These are phyloP conservation scores for Puccinia coronata DNA, from an alignment of 1,284 basidiomycete species.

Conservation along the genomic window DNA sequence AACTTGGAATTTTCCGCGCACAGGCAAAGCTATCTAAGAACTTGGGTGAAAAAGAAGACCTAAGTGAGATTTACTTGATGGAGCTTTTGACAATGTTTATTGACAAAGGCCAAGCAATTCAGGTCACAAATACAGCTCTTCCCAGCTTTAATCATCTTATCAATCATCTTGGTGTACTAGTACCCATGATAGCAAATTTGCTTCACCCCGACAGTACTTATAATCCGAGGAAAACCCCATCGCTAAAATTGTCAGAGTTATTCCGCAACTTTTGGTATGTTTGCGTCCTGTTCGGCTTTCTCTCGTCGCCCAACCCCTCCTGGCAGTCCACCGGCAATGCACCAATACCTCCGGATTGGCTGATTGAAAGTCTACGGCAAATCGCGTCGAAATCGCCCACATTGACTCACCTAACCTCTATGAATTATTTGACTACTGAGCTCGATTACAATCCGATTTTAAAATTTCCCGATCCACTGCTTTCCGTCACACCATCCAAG, in stretches of 20 bases:
- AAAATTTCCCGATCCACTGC: conserved; percentile 50
- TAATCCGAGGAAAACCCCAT: conserved; percentile 63
- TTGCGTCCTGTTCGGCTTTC: conserved; percentile 79
- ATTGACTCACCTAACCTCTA: conserved; percentile 77
- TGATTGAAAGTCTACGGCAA: conserved; percentile 65
- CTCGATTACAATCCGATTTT: conserved; percentile 92
- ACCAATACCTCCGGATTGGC: conserved; percentile 60
- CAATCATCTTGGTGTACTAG: conserved; percentile 60
- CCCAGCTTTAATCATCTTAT: conserved; percentile 53
- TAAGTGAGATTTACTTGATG: conserved; percentile 76
- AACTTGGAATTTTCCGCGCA: conserved; percentile 66
- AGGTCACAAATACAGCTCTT: conserved; percentile 69
- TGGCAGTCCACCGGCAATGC: conserved; percentile 72
- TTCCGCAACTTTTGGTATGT: conserved; percentile 97
- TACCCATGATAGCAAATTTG: conserved; percentile 86
- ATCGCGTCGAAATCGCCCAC: conserved; percentile 87
- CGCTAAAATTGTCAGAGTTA: conserved; percentile 70
- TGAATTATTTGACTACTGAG: conserved; percentile 82
- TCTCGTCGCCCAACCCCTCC: conserved; percentile 61
- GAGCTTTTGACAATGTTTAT: conserved; percentile 83
- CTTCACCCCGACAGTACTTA: conserved; percentile 76
- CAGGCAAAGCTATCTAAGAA: conserved; percentile 83
- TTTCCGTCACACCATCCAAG: conserved; percentile 25
- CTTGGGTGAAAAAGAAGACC: conserved; percentile 69
- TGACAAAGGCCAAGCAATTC: conserved; percentile 88